Conservation (phyloP, 2,329 filamentous ascomycete genomes). For the Apiospora malaysiana region DNA sequence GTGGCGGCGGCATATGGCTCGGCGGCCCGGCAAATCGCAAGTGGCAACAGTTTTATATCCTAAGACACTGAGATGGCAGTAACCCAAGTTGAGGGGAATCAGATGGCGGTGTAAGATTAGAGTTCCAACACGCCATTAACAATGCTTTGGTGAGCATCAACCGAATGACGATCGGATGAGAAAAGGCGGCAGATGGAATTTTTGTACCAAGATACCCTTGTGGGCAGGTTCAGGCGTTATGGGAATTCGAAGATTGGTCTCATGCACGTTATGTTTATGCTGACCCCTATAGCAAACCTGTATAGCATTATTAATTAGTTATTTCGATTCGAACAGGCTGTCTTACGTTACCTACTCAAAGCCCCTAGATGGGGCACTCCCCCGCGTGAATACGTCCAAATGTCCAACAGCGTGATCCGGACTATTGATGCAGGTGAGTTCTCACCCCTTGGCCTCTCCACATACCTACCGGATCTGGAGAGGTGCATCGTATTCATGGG, state of each 20-base stretch:
- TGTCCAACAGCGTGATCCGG: not conserved
- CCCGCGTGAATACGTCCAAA: not conserved
- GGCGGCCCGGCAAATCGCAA: not conserved
- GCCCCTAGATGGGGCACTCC: not conserved
- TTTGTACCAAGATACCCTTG: conserved; percentile 14
- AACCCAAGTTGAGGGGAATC: not conserved
- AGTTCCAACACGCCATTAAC: not conserved
- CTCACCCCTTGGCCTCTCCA: not conserved
- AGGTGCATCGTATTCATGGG: not conserved
- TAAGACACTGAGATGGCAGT: not conserved
- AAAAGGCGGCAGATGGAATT: conserved; percentile 6
- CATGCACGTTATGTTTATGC: not conserved
- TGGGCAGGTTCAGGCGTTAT: conserved; percentile 14
- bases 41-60: not conserved
- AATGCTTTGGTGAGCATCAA: not conserved
- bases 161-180: not conserved
- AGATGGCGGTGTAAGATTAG: not conserved
- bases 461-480: not conserved
- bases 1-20: not conserved
- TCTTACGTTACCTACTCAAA: not conserved
- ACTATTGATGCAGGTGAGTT: conserved; percentile 2
- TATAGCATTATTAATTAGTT: not conserved
- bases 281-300: not conserved
- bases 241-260: conserved; percentile 2
- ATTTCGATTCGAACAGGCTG: conserved; percentile 2